These are phyloP conservation scores for Alternaria brassicae DNA, from an alignment of 2,329 filamentous ascomycete genomes.

Conservation along the genomic window DNA sequence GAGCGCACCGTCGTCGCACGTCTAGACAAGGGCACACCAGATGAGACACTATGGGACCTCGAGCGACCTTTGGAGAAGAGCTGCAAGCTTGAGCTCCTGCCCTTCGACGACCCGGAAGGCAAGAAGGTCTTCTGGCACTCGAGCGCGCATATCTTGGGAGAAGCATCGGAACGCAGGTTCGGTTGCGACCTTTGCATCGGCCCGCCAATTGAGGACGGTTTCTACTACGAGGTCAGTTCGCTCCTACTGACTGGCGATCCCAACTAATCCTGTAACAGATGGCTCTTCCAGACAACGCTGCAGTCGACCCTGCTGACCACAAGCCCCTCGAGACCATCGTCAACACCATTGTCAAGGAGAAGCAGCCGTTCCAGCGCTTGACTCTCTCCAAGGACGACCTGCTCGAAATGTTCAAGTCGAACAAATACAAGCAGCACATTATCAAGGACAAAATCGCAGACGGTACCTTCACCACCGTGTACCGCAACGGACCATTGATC, in stretches of 20 bases:
- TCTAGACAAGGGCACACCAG: conserved; percentile 78
- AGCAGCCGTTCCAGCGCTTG: conserved; percentile 91
- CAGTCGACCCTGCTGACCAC: conserved; percentile 79
- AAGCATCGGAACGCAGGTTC: conserved; percentile 88
- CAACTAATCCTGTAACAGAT: conserved; percentile 58
- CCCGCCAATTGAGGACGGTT: conserved; percentile 87
- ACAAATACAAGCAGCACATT: conserved; percentile 98
- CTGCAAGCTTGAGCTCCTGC: conserved; percentile 83
- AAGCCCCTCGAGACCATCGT: conserved; percentile 83
- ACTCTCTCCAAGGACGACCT: conserved; percentile 89
- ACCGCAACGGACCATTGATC: conserved; percentile 90
- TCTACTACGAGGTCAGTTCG: conserved; percentile 78
- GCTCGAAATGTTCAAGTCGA: conserved; percentile 95
- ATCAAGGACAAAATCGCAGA: conserved; percentile 92
- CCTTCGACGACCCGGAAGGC: conserved; percentile 78
- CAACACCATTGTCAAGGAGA: conserved; percentile 89
- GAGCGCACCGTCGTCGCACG: conserved; percentile 87
- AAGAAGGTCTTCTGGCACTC: conserved; percentile 99
- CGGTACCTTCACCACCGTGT: conserved; percentile 90
- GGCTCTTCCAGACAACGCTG: conserved; percentile 75
- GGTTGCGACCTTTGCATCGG: conserved; percentile 93
- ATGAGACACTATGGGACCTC: conserved; percentile 84
- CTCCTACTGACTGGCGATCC: background rate
- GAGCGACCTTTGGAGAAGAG: conserved; percentile 87
- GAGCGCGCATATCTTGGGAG: conserved; percentile 92